A percentile compares a stretch with the other conserved stretches of the same genome.
Conservation (phyloP, 2,329 filamentous ascomycete genomes). For the Fusarium sp. region DNA sequence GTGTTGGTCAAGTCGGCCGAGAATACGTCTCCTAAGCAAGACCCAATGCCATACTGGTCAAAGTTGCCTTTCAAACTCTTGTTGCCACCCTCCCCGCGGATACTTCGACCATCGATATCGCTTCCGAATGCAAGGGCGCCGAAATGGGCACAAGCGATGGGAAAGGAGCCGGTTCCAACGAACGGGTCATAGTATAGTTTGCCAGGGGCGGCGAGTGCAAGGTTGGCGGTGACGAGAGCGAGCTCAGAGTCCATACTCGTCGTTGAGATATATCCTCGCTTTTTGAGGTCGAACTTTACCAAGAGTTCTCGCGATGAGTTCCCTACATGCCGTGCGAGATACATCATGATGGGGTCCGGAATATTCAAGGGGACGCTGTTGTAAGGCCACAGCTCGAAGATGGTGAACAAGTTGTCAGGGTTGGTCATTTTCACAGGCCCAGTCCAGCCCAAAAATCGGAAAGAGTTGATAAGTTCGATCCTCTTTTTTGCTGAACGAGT, state of each 20-base stretch:
- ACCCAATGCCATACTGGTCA: conserved; percentile 77
- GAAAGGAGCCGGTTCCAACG: conserved; percentile 93
- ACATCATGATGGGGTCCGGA: conserved; percentile 66
- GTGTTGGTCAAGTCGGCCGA: conserved; percentile 89
- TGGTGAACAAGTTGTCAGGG: conserved; percentile 77
- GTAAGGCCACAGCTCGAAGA: conserved; percentile 83
- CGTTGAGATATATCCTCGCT: conserved; percentile 90
- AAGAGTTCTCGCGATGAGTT: conserved; percentile 73
- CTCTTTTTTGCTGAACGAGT: conserved; percentile 72
- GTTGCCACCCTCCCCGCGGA: conserved; percentile 73
- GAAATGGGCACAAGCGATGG: conserved; percentile 88
- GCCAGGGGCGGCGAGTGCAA: conserved; percentile 82
- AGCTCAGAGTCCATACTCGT: conserved; percentile 98
- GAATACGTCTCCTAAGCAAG: conserved; percentile 78
- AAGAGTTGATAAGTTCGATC: conserved; percentile 81
- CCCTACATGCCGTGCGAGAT: conserved; percentile 78
- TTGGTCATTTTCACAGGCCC: conserved; percentile 81
- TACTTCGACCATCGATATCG: conserved; percentile 92
- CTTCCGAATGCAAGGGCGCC: conserved; percentile 85
- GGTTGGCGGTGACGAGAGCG: conserved; percentile 89
- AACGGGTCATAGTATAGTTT: conserved; percentile 95
- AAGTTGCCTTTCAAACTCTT: conserved; percentile 75
- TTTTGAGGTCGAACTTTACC: conserved; percentile 87
- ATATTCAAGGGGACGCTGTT: conserved; percentile 59
- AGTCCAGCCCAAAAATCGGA: conserved; percentile 79